phyloP scores from a whole-genome alignment of 345 rosid genomes.

The Mercurialis annua region DNA sequence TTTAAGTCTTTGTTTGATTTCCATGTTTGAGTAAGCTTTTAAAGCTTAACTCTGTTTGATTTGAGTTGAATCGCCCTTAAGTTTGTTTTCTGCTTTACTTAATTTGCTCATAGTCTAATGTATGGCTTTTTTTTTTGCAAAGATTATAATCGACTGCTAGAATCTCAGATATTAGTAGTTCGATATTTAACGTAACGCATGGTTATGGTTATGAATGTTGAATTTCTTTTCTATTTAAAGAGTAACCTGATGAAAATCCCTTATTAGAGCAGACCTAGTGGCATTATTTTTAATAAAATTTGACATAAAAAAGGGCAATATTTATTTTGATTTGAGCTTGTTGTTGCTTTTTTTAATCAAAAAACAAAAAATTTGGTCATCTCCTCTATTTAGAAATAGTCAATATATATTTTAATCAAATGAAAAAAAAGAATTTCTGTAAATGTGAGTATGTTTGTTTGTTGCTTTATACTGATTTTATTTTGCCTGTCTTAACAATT shows the following conservation, averaged over 20 bases:
- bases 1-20: conserved; percentile 22
- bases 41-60: conserved; percentile 29
- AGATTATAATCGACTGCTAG: too few relatives aligned
- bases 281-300: conserved; percentile 9
- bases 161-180: too few relatives aligned
- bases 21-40: conserved; percentile 32
- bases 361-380: conserved; percentile 11
- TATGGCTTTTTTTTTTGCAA: too few relatives aligned
- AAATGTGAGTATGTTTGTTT: conserved; percentile 16
- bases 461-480: conserved; percentile 28
- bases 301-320: conserved; percentile 13
- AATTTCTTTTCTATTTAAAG: conserved; percentile 19
- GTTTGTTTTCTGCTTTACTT: too few relatives aligned
- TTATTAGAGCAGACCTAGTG: conserved; percentile 23
- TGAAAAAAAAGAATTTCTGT: conserved; percentile 20
- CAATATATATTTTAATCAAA: conserved; percentile 27
- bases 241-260: conserved; percentile 25
- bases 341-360: conserved; percentile 10
- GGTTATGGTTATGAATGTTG: conserved; percentile 19
- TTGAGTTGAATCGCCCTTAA: conserved; percentile 17
- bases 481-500: conserved; percentile 27
- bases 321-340: conserved; percentile 11
- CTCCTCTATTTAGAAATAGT: conserved; percentile 32
- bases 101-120: conserved; percentile 14
- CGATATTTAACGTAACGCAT: too few relatives aligned